Conservation (phyloP, 306 rosid species). For the Cyamopsis tetragonoloba region DNA sequence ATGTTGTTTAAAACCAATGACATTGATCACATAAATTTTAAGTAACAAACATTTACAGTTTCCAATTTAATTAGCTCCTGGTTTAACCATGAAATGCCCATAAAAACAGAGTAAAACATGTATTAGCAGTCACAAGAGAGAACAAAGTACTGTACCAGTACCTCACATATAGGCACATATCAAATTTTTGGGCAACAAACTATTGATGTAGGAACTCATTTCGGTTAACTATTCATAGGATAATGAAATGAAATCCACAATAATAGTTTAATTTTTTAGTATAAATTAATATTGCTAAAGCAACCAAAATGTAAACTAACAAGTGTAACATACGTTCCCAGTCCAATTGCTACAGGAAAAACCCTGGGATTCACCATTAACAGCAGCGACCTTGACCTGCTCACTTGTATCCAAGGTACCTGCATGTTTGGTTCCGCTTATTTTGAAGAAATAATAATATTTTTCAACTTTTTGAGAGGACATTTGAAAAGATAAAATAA, state of each 20-base stretch:
- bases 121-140: not conserved
- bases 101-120: not conserved
- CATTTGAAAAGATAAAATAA: too few species aligned
- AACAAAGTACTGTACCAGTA: not conserved
- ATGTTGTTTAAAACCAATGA: not conserved
- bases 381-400: constrained; percentile 78
- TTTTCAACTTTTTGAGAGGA: too few species aligned
- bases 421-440: too few species aligned
- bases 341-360: constrained; percentile 83
- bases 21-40: not conserved
- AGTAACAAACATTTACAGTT: not conserved
- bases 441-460: too few species aligned
- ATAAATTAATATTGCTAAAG: constrained; percentile 3
- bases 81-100: not conserved
- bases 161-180: not conserved
- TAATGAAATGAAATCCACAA: not conserved
- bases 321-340: constrained; percentile 63
- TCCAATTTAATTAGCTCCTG: not conserved
- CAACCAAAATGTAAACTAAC: constrained; percentile 12
- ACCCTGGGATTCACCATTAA: constrained; percentile 73
- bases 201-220: not conserved
- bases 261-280: not conserved
- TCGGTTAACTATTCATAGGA: not conserved
- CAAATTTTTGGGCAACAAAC: constrained; percentile 17
- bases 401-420: constrained; percentile 98